These are phyloP conservation scores for Fusarium proliferatum DNA, from an alignment of 2,329 filamentous ascomycete genomes.

Conservation along the genomic window DNA sequence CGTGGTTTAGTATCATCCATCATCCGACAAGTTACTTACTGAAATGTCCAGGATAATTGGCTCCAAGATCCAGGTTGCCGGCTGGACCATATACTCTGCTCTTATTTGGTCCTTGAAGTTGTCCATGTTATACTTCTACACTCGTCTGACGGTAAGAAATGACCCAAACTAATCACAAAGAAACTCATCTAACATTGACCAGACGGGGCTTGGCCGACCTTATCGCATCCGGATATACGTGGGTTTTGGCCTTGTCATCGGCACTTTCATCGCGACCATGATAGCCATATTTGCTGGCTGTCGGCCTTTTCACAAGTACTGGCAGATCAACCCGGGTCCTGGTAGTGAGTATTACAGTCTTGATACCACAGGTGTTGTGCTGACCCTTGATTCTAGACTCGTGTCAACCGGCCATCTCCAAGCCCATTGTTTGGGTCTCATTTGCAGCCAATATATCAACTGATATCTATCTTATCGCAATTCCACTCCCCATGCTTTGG, in stretches of 20 bases:
- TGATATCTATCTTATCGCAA: slow-evolving; percentile 67
- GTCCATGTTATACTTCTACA: slow-evolving; percentile 66
- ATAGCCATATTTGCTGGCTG: slow-evolving; percentile 63
- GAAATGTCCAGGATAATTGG: slow-evolving; percentile 55
- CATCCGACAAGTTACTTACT: background rate
- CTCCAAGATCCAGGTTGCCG: slow-evolving; percentile 65
- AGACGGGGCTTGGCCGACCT: slow-evolving; percentile 53
- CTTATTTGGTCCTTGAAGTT: slow-evolving; percentile 66
- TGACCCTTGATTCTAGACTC: slow-evolving; percentile 47
- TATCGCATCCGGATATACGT: slow-evolving; percentile 59
- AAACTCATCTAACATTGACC: background rate
- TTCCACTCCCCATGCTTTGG: slow-evolving; percentile 64
- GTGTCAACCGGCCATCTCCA: slow-evolving; percentile 61
- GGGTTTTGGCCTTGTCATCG: slow-evolving; percentile 59
- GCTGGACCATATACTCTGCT: slow-evolving; percentile 64
- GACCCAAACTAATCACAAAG: background rate
- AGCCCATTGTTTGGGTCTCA: slow-evolving; percentile 61
- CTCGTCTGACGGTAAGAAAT: slow-evolving; percentile 56
- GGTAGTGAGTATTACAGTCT: slow-evolving; percentile 56
- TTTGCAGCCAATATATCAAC: slow-evolving; percentile 64
- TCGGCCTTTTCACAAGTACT: slow-evolving; percentile 62
- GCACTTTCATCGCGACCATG: slow-evolving; percentile 61
- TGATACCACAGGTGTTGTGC: background rate
- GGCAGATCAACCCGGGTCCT: slow-evolving; percentile 69
- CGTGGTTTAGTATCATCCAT: background rate